Evolutionary conservation across 352 stramenopile genomes (phyloP).

Genomic region (Globisporangium cylindrosporum): DNA sequence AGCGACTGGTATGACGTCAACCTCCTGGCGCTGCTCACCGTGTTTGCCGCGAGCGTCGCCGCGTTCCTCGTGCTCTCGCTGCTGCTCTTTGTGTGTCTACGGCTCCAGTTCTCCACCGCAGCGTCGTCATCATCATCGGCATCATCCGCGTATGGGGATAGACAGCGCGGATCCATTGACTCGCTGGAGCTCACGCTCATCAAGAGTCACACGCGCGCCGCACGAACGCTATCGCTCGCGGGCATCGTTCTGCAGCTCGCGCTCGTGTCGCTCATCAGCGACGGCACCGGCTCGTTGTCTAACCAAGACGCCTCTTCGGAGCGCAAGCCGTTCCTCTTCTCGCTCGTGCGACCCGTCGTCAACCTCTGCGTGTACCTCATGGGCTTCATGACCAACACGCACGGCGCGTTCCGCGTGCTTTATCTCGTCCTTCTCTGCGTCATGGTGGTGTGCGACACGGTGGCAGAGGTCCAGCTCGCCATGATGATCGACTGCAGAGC

Average conservation of each 20-base stretch:
- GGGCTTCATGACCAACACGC: slow-evolving; percentile 72
- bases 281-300: slow-evolving; percentile 13
- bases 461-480: slow-evolving; percentile 50
- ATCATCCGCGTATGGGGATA: background rate
- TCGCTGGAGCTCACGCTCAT: slow-evolving; percentile 54
- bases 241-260: slow-evolving; percentile 40
- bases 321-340: slow-evolving; percentile 38
- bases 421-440: slow-evolving; percentile 35
- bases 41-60: slow-evolving; percentile 33
- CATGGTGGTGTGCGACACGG: slow-evolving; percentile 42
- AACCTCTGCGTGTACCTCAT: slow-evolving; percentile 50
- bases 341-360: slow-evolving; percentile 37
- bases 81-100: slow-evolving; percentile 27
- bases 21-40: slow-evolving; percentile 29
- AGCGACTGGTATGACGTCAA: slow-evolving; percentile 52
- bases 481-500: slow-evolving; percentile 56
- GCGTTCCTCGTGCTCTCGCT: slow-evolving; percentile 38
- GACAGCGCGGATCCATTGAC: slow-evolving; percentile 24
- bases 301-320: slow-evolving; percentile 1
- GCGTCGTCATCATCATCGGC: background rate
- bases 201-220: slow-evolving; percentile 50
- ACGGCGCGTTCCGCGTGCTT: slow-evolving; percentile 48
- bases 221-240: slow-evolving; percentile 41
- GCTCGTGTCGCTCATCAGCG: slow-evolving; percentile 27
- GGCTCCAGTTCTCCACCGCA: slow-evolving; percentile 22